A percentile compares a stretch with the other conserved stretches of the same genome.
These are phyloP conservation scores for Waltiozyma sp. DNA, from an alignment of 1,139 yeast genomes.

Conservation along the genomic window DNA sequence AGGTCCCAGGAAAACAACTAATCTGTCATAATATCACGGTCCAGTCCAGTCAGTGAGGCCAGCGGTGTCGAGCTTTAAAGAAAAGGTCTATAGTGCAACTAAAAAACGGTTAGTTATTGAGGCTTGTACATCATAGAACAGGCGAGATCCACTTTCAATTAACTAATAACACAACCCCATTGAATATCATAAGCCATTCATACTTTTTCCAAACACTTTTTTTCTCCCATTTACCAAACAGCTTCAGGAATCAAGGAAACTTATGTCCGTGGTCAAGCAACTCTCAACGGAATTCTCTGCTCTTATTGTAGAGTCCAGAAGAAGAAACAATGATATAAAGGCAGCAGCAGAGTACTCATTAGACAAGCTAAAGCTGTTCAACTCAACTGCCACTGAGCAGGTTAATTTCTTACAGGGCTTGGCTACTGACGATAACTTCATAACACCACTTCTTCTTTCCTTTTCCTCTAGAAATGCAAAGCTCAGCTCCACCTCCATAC, in stretches of 20 bases:
- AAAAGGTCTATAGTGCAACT: too few relatives aligned
- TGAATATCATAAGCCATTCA: too few relatives aligned
- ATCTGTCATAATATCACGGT: too few relatives aligned
- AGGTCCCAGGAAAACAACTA: too few relatives aligned
- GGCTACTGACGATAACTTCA: slow-evolving; percentile 37
- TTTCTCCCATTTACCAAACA: too few relatives aligned
- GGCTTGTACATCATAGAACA: too few relatives aligned
- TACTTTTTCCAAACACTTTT: too few relatives aligned
- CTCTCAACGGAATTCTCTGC: slow-evolving; percentile 44
- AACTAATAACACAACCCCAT: too few relatives aligned
- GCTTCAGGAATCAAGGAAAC: background rate
- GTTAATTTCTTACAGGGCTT: slow-evolving; percentile 20
- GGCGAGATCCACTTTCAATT: too few relatives aligned
- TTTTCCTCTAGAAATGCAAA: slow-evolving; percentile 69
- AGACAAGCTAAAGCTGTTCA: slow-evolving; percentile 21
- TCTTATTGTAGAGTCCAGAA: slow-evolving; percentile 57
- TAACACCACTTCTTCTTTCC: slow-evolving; percentile 61
- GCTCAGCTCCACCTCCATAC: slow-evolving; percentile 60
- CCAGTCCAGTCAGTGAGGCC: too few relatives aligned
- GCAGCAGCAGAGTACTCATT: slow-evolving; percentile 19
- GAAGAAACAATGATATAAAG: slow-evolving; percentile 57
- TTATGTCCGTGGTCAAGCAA: slow-evolving; percentile 27
- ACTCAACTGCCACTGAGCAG: slow-evolving; percentile 10
- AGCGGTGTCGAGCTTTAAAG: too few relatives aligned
- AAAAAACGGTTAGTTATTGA: too few relatives aligned